Conservation (phyloP, 441 rosid species). For the Corymbia citriodora region DNA sequence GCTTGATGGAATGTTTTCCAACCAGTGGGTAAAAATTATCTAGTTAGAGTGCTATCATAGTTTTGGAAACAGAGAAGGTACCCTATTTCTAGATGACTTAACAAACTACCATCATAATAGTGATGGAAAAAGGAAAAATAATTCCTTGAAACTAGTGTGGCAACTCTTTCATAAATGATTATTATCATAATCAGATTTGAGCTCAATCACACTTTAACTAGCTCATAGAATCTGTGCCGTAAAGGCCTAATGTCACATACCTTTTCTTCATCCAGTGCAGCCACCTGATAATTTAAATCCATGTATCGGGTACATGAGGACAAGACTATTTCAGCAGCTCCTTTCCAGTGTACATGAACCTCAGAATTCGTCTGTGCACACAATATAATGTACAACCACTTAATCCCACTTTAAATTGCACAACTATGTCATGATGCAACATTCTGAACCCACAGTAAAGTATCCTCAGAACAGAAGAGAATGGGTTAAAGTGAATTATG, state of each 20-base stretch:
- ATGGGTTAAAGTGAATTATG: neutral
- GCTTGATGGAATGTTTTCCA: neutral
- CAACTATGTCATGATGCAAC: neutral
- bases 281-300: slow-evolving; percentile 32
- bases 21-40: neutral
- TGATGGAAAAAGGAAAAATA: neutral
- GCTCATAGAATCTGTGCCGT: neutral
- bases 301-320: slow-evolving; percentile 59
- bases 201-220: neutral
- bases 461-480: neutral
- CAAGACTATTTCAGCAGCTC: slow-evolving; percentile 95
- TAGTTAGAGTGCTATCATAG: neutral
- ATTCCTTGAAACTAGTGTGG: neutral
- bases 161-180: neutral
- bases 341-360: slow-evolving; percentile 94
- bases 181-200: neutral
- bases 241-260: slow-evolving; percentile 21
- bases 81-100: neutral
- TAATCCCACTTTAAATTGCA: neutral
- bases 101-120: neutral
- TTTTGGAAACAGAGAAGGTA: neutral
- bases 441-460: neutral
- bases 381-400: neutral
- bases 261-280: slow-evolving; percentile 63
- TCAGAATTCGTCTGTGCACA: slow-evolving; percentile 53